Evolutionary conservation across 192 early-diverging fungal species (phyloP).

Genomic region (Podila clonocystis): DNA sequence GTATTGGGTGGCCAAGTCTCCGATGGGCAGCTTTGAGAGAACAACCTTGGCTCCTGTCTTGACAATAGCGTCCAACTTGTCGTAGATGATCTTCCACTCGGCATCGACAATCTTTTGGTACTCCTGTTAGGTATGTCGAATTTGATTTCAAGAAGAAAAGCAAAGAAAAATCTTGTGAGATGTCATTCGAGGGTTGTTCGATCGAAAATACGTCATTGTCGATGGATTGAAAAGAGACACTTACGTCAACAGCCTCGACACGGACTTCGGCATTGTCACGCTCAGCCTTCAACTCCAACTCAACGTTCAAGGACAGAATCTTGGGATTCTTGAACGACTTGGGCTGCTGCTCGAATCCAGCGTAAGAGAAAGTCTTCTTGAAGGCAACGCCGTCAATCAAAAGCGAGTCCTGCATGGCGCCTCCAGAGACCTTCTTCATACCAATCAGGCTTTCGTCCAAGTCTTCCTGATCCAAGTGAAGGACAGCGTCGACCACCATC

Average conservation of each 20-base stretch:
- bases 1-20: conserved; percentile 99
- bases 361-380: conserved; percentile 99
- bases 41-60: conserved; percentile 97
- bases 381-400: conserved; percentile 97
- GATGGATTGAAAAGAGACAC: conserved; percentile 4
- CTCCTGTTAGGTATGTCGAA: conserved; percentile 62
- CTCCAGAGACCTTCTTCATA: conserved; percentile 97
- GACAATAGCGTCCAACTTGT: conserved; percentile 96
- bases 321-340: conserved; percentile 92
- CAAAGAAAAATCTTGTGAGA: conserved; percentile 1
- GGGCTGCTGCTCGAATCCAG: conserved; percentile 99
- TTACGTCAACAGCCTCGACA: conserved; percentile 84
- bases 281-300: conserved; percentile 99
- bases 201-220: conserved; percentile 1
- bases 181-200: background rate
- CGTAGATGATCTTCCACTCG: conserved; percentile 99
- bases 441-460: conserved; percentile 98
- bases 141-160: conserved; percentile 3
- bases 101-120: conserved; percentile 99
- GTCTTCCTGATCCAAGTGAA: conserved; percentile 94
- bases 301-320: conserved; percentile 94
- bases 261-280: conserved; percentile 99
- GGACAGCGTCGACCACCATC: conserved; percentile 98
- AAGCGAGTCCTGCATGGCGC: conserved; percentile 97
- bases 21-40: conserved; percentile 96